These are phyloP conservation scores for Musa schizocarpa DNA, from an alignment of 176 grass and related monocot genomes.

Conservation along the genomic window DNA sequence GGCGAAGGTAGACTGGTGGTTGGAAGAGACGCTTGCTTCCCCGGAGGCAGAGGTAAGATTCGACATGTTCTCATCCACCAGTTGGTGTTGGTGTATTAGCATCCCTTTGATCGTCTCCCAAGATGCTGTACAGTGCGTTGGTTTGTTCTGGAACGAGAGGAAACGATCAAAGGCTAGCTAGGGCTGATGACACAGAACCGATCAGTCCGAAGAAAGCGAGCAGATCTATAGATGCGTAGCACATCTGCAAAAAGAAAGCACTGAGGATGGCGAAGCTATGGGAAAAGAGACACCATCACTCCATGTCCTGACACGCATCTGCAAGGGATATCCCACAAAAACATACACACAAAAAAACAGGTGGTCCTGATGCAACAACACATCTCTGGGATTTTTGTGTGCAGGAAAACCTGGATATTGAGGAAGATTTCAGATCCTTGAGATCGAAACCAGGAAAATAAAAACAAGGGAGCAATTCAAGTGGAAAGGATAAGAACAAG, in stretches of 20 bases:
- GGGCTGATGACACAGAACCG: not conserved
- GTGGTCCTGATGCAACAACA: not conserved
- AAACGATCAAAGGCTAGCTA: no score
- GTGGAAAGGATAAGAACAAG: no score
- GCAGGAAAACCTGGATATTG: no score
- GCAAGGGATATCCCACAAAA: conserved; percentile 23
- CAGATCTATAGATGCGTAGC: not conserved
- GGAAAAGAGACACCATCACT: conserved; percentile 13
- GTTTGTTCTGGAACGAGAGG: no score
- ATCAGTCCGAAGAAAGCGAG: not conserved
- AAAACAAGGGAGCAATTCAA: not conserved
- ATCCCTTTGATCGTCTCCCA: conserved; percentile 59
- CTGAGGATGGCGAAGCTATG: conserved; percentile 11
- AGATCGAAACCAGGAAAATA: not conserved
- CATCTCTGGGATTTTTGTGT: no score
- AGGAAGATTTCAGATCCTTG: no score
- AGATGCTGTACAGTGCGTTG: no score
- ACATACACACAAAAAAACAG: not conserved
- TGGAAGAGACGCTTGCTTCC: conserved; percentile 65
- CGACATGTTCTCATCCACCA: conserved; percentile 86
- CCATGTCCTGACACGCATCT: conserved; percentile 24
- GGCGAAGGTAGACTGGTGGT: conserved; percentile 40
- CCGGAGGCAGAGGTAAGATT: conserved; percentile 93
- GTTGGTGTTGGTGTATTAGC: conserved; percentile 50
- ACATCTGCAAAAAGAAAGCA: not conserved